A percentile compares a stretch with the other conserved stretches of the same genome.
These are phyloP conservation scores for Grigorovia humatica DNA, from an alignment of 805 yeast genomes.

Conservation along the genomic window DNA sequence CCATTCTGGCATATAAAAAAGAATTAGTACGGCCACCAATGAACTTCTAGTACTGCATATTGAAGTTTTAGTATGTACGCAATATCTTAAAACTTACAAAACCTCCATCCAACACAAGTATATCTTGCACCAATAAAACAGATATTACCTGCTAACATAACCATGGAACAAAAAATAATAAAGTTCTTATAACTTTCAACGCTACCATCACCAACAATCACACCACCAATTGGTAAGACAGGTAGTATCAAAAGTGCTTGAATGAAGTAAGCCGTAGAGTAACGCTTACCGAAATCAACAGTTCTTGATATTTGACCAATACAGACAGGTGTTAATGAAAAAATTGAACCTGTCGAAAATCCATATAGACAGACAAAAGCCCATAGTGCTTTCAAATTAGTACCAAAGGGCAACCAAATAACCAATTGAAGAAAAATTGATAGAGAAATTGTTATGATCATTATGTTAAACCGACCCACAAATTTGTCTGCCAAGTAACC, in stretches of 20 bases:
- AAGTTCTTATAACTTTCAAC: constrained; percentile 32
- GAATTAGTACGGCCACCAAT: too few relatives aligned
- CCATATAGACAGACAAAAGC: constrained; percentile 45
- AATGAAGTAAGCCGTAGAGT: constrained; percentile 47
- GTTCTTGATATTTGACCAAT: constrained; percentile 48
- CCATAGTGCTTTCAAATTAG: constrained; percentile 28
- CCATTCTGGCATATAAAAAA: too few relatives aligned
- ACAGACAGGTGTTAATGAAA: constrained; percentile 50
- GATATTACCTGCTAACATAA: constrained; percentile 31
- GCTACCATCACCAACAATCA: constrained; percentile 31
- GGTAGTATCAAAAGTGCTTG: constrained; percentile 42
- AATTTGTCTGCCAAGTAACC: constrained; percentile 36
- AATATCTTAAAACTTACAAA: constrained; percentile 4
- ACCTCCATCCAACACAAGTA: constrained; percentile 34
- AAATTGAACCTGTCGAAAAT: constrained; percentile 43
- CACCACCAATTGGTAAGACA: constrained; percentile 42
- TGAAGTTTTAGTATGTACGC: not conserved
- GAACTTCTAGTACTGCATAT: too few relatives aligned
- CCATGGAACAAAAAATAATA: constrained; percentile 34
- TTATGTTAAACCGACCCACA: constrained; percentile 44
- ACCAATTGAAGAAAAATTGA: constrained; percentile 30
- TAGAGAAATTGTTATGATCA: constrained; percentile 29
- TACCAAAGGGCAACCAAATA: constrained; percentile 37
- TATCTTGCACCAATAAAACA: constrained; percentile 34
- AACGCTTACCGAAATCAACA: constrained; percentile 44